A percentile compares a stretch with the other conserved stretches of the same genome.
Evolutionary conservation across 2,329 filamentous ascomycete species (phyloP).

Genomic region (Penicillium sp.): DNA sequence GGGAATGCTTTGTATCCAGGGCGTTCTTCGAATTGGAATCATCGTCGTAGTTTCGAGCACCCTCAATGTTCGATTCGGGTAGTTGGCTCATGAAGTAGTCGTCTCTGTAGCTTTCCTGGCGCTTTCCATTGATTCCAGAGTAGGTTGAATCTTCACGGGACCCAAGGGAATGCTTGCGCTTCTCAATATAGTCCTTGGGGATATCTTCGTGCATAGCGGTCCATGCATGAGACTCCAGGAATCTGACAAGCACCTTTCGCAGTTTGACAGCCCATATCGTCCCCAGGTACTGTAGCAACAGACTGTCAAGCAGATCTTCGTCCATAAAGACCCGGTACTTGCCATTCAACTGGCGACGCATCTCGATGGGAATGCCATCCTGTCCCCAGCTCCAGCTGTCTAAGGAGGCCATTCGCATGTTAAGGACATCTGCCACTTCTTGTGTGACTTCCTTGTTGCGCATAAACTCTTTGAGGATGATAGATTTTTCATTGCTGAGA

Average conservation of each 20-base stretch:
- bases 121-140: conserved; percentile 31
- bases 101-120: conserved; percentile 39
- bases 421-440: conserved; percentile 57
- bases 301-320: conserved; percentile 56
- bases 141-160: neutral
- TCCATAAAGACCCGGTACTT: conserved; percentile 61
- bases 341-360: conserved; percentile 55
- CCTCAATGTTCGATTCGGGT: conserved; percentile 42
- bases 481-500: conserved; percentile 52
- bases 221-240: conserved; percentile 45
- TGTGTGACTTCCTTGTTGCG: conserved; percentile 50
- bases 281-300: conserved; percentile 56
- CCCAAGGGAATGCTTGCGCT: conserved; percentile 48
- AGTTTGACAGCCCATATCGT: conserved; percentile 52
- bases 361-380: conserved; percentile 47
- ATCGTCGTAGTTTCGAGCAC: conserved; percentile 42
- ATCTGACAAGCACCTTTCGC: conserved; percentile 40
- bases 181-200: conserved; percentile 40
- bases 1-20: conserved; percentile 53
- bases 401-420: conserved; percentile 53
- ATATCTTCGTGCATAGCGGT: conserved; percentile 32
- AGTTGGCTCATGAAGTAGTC: conserved; percentile 59
- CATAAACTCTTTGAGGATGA: conserved; percentile 52
- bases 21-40: conserved; percentile 42
- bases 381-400: conserved; percentile 54